Base-by-base conservation (phyloP, 1,284 basidiomycete genomes). In the Sporisorium scitamineum region DNA sequence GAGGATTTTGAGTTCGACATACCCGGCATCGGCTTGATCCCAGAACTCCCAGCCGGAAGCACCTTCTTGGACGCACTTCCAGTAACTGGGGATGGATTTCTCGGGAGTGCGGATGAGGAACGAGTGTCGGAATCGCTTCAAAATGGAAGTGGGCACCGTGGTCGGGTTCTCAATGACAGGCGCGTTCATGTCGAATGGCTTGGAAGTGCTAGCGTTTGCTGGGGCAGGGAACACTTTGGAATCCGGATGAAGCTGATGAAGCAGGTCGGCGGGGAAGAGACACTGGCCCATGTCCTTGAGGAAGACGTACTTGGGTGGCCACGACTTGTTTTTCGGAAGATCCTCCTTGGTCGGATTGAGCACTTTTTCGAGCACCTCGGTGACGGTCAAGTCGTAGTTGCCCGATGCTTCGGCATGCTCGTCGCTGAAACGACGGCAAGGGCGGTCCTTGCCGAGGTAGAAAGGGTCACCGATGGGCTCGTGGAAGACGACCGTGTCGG, bases 261-360 rank as follows among this genome's bases (percentile, higher is more conserved):
- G 62, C n/a, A 68, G 27, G 5, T 67, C 60, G 53, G 68, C 69
- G 13, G 73, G 57, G 70, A 83, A 80, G 47, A 81, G 64, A 54
- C 79, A 83, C 51, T 81, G 82, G 32, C 81, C 82, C 82, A 83
- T 83, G 47, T 83, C 82, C 65, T 82, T 83, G 64, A 82, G 75
- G 58, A 83, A 83, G 41, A 83, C 48, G 56, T 79, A 82, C 55
- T 75, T 75, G 62, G 67, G 73, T 3, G 70, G 66, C 47, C 61
- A 75, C 1, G 56, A 20, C 47, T 79, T 69, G 59, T 54, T 50
- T 22, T 68, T 70, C 44, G 73, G 50, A 20, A 71, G 37, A 42
- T 71, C 66, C 7, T 73, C 61, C 32, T 67, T 54, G 34, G 61
- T 72, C 18, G 72, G 72, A 41, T 70, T 75, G 56, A 75, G 53